Conservation (phyloP, 2,329 filamentous ascomycete species). For the Apiospora rasikravindrae region DNA sequence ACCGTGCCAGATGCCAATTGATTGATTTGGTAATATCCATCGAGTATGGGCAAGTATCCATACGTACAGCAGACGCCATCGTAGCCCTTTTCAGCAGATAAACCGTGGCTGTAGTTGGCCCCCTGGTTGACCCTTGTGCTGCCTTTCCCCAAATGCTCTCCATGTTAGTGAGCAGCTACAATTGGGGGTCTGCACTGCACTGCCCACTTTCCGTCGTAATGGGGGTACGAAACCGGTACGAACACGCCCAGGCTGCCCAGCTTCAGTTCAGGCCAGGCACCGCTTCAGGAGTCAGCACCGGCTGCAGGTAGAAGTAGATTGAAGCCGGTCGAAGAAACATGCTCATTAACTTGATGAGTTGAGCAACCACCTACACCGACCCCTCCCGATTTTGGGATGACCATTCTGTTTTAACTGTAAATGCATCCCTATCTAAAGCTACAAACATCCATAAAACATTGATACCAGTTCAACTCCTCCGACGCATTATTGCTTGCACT, state of each 20-base stretch:
- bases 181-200: conserved; percentile 26
- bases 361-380: background rate
- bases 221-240: background rate
- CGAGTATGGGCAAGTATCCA: background rate
- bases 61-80: background rate
- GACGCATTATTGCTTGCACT: background rate
- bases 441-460: background rate
- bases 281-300: background rate
- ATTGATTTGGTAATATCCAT: background rate
- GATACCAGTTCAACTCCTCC: background rate
- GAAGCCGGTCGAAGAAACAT: background rate
- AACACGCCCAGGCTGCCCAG: background rate
- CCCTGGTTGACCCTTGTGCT: background rate
- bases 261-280: conserved; percentile 7
- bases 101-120: background rate
- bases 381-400: background rate
- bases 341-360: background rate
- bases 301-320: background rate
- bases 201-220: conserved; percentile 34
- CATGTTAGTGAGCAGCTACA: background rate
- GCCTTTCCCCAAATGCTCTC: conserved; percentile 3
- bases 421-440: no score
- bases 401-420: no score
- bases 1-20: background rate
- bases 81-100: background rate